These are phyloP conservation scores for Colletotrichum liriopes DNA, from an alignment of 2,329 filamentous ascomycete genomes.

Conservation along the genomic window DNA sequence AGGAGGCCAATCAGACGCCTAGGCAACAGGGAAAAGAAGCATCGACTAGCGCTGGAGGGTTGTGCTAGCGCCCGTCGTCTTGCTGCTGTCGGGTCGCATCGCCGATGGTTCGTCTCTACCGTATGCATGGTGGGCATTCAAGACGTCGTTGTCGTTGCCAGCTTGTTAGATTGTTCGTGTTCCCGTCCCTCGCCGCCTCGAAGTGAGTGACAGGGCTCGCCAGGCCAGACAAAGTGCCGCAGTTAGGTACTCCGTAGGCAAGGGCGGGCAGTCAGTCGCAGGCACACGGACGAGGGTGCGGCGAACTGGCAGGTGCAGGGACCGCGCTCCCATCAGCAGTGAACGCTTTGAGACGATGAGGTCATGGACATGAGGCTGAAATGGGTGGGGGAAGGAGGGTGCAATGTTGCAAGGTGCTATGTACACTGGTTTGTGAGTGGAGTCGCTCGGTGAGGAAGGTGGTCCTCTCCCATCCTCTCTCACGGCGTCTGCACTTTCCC, in stretches of 20 bases:
- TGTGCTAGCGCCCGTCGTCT: neutral
- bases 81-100: neutral
- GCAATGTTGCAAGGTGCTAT: neutral
- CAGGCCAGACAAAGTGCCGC: neutral
- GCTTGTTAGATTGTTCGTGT: neutral
- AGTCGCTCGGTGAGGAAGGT: no score
- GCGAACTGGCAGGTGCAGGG: neutral
- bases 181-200: no score
- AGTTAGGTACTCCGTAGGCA: no score
- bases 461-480: neutral
- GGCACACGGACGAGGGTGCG: neutral
- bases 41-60: neutral
- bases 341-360: conserved; percentile 1
- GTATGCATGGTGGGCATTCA: neutral
- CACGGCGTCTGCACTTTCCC: neutral
- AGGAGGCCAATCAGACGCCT: neutral
- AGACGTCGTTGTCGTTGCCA: neutral
- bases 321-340: neutral
- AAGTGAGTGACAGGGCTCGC: neutral
- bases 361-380: neutral
- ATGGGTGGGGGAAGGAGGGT: neutral
- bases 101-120: neutral
- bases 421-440: no score
- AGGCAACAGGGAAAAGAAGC: neutral
- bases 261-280: no score